Conservation (phyloP, 2,329 filamentous ascomycete species). For the Domatiomyces catenatus region DNA sequence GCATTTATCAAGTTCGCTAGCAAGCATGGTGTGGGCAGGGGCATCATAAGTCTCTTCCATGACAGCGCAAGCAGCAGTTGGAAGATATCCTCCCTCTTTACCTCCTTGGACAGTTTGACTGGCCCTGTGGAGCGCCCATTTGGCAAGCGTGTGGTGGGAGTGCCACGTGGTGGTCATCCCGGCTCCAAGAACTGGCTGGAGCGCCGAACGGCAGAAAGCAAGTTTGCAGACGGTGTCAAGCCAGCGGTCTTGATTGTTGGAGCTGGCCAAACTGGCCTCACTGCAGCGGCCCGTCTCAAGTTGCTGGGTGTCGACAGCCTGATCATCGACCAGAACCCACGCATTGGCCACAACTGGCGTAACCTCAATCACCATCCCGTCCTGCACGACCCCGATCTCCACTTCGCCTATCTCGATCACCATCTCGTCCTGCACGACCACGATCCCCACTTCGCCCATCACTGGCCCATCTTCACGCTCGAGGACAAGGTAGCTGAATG, state of each 20-base stretch:
- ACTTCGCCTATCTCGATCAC: constrained; percentile 35
- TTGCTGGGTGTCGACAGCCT: constrained; percentile 42
- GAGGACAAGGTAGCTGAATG: constrained; percentile 58
- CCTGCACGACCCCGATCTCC: constrained; percentile 48
- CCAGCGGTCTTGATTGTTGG: constrained; percentile 48
- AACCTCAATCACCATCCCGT: constrained; percentile 49
- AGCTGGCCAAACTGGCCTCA: constrained; percentile 46
- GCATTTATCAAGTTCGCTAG: constrained; percentile 43
- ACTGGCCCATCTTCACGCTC: constrained; percentile 55
- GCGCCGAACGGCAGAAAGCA: constrained; percentile 31
- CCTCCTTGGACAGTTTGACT: constrained; percentile 39
- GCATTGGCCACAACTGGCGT: constrained; percentile 51
- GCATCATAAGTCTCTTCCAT: constrained; percentile 38
- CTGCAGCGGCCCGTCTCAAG: constrained; percentile 42
- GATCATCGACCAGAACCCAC: constrained; percentile 43
- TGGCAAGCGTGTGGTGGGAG: constrained; percentile 38
- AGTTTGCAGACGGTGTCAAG: constrained; percentile 35
- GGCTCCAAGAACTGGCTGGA: constrained; percentile 48
- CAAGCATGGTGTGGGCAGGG: constrained; percentile 39
- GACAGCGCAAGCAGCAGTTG: constrained; percentile 27
- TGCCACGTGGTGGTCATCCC: constrained; percentile 37
- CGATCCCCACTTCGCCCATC: constrained; percentile 27
- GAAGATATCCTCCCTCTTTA: constrained; percentile 52
- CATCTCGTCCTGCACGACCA: constrained; percentile 55
- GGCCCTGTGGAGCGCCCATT: constrained; percentile 38